Evolutionary conservation across 2,329 filamentous ascomycete species (phyloP).

Genomic region (Dryadomyces sulphureus): DNA sequence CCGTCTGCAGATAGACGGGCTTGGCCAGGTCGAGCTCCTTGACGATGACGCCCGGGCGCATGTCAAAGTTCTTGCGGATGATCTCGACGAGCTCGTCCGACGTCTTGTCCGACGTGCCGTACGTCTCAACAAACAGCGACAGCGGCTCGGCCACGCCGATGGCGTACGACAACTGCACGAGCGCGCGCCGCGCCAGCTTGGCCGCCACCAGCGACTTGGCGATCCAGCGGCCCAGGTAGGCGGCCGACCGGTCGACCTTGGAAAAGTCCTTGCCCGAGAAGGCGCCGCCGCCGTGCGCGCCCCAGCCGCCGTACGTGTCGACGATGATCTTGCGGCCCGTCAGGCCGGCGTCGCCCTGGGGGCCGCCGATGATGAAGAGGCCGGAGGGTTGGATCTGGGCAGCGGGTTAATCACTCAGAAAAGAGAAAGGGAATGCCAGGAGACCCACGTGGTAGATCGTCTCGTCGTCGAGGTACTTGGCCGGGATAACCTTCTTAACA

Average conservation of each 20-base stretch:
- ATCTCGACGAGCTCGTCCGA: conserved; percentile 92
- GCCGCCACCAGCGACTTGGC: conserved; percentile 93
- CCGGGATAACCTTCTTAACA: conserved; percentile 86
- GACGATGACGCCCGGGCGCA: conserved; percentile 96
- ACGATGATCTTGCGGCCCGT: conserved; percentile 99
- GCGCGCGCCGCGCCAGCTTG: conserved; percentile 75
- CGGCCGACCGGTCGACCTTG: conserved; percentile 97
- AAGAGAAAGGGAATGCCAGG: neutral
- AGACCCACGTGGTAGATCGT: conserved; percentile 81
- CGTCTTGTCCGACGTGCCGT: conserved; percentile 81
- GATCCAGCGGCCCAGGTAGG: conserved; percentile 96
- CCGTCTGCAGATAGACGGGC: conserved; percentile 96
- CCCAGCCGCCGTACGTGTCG: conserved; percentile 99
- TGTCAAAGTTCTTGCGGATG: conserved; percentile 91
- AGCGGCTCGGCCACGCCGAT: conserved; percentile 97
- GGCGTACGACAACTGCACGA: conserved; percentile 98
- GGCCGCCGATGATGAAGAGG: conserved; percentile 97
- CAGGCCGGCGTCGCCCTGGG: conserved; percentile 95
- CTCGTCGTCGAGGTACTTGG: conserved; percentile 78
- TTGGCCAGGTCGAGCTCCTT: conserved; percentile 88
- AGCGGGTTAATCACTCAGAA: conserved; percentile 14
- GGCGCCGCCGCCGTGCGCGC: conserved; percentile 98
- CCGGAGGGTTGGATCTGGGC: conserved; percentile 81
- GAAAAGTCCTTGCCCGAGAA: conserved; percentile 99
- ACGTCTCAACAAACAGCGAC: conserved; percentile 94